Conservation (phyloP, 306 rosid species). For the Gastrolobium bilobum region DNA sequence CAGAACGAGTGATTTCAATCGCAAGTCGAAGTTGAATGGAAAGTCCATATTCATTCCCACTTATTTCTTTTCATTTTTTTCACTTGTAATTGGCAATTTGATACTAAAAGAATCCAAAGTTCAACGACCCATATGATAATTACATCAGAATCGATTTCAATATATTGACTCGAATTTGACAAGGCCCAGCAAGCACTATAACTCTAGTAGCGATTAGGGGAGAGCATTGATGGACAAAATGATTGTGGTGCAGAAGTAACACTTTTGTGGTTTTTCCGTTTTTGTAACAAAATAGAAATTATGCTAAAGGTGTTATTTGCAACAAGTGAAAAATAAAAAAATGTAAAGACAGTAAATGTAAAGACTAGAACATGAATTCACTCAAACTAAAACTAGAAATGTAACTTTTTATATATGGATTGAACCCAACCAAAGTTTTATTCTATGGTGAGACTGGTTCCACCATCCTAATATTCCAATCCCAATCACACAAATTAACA, state of each 20-base stretch:
- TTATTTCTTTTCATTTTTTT: too few species aligned
- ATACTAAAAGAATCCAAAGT: not conserved
- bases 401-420: not conserved
- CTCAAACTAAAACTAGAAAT: not conserved
- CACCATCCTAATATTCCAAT: slow-evolving; percentile 13
- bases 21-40: not conserved
- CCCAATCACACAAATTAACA: slow-evolving; percentile 4
- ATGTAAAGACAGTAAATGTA: not conserved
- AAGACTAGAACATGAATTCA: slow-evolving; percentile 18
- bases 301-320: not conserved
- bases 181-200: not conserved
- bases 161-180: not conserved
- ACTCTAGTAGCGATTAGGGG: not conserved
- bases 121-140: not conserved
- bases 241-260: not conserved
- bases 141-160: not conserved
- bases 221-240: not conserved
- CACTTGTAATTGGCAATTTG: not conserved
- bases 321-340: not conserved
- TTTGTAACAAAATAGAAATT: not conserved
- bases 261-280: not conserved
- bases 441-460: slow-evolving; percentile 33
- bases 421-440: slow-evolving; percentile 26
- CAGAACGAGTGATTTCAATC: too few species aligned
- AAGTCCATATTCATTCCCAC: too few species aligned